Evolutionary conservation across 192 early-diverging fungal species (phyloP).

Genomic region (Phlyctochytrium bullatum): DNA sequence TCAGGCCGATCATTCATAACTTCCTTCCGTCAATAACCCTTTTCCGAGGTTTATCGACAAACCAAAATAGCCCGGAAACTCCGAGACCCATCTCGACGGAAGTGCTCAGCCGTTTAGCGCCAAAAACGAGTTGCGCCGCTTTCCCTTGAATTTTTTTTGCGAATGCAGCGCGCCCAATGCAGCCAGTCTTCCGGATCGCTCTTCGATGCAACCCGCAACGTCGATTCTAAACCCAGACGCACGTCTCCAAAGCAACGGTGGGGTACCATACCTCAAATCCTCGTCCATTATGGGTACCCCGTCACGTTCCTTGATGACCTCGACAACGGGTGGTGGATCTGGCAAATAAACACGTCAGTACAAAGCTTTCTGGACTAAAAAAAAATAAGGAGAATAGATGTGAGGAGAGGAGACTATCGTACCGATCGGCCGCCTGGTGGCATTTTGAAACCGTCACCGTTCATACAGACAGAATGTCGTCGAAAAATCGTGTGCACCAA

Average conservation of each 20-base stretch:
- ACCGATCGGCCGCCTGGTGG: background rate
- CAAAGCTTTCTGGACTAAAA: background rate
- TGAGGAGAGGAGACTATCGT: too few relatives aligned
- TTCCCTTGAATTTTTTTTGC: too few relatives aligned
- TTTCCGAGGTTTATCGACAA: background rate
- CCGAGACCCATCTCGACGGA: background rate
- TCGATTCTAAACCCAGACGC: background rate
- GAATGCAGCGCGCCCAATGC: too few relatives aligned
- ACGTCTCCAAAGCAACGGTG: background rate
- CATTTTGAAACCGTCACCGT: too few relatives aligned
- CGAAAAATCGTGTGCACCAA: background rate
- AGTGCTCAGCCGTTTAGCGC: background rate
- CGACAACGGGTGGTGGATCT: background rate
- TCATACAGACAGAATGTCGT: background rate
- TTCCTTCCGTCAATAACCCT: too few relatives aligned
- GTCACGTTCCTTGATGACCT: background rate
- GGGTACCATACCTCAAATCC: background rate
- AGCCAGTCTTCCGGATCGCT: background rate
- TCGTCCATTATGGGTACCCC: background rate
- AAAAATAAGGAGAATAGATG: background rate
- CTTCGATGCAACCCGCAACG: background rate
- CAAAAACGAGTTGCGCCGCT: background rate
- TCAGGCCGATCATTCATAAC: too few relatives aligned
- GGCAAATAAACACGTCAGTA: background rate
- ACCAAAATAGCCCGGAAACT: background rate